A percentile compares a stretch with the other conserved stretches of the same genome.
These are phyloP conservation scores for Fusarium tupiense DNA, from an alignment of 2,329 filamentous ascomycete species.

Conservation along the genomic window DNA sequence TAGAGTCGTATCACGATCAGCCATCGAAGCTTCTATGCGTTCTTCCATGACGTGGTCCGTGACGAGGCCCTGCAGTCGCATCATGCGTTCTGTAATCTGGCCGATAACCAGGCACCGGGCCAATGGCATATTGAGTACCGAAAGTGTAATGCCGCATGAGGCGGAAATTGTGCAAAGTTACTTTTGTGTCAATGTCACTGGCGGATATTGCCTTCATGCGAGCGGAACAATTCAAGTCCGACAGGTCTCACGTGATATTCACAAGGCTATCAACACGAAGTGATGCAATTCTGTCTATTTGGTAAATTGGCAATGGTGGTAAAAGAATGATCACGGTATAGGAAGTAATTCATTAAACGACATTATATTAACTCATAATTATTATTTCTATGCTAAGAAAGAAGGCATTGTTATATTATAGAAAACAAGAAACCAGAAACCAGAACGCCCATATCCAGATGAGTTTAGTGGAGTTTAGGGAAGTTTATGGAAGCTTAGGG, in stretches of 20 bases:
- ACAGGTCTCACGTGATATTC: not conserved
- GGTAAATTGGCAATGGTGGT: too few relatives aligned
- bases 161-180: not conserved
- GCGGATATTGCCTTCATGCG: not conserved
- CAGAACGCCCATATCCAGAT: not conserved
- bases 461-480: too few relatives aligned
- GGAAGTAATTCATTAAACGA: accelerated
- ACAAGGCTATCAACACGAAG: not conserved
- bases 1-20: not conserved
- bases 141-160: not conserved
- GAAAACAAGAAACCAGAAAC: not conserved
- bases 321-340: too few relatives aligned
- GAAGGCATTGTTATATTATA: not conserved
- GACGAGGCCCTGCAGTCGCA: not conserved
- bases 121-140: not conserved
- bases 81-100: not conserved
- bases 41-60: not conserved
- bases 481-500: too few relatives aligned
- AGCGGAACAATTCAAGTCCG: not conserved
- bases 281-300: too few relatives aligned
- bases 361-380: not conserved
- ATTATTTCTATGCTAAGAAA: not conserved
- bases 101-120: not conserved
- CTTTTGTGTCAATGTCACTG: not conserved
- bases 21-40: not conserved